Evolutionary conservation across 23 red algal species (phyloP), one percentile per base, ranked within the genome.

Genomic region (Cyanidiococcus yangmingshanensis): DNA sequence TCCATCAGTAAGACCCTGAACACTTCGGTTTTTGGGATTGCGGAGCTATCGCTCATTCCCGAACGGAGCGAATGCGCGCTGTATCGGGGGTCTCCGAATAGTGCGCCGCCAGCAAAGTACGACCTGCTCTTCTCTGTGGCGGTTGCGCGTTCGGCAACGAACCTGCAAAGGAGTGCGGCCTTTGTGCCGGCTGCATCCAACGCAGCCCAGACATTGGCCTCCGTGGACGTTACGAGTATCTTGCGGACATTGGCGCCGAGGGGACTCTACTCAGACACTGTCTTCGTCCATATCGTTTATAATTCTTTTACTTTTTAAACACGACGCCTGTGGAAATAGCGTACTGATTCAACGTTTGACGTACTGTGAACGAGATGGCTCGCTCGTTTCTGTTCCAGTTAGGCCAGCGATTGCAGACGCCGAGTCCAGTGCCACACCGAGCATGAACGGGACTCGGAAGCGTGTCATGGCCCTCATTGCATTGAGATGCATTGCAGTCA

Each of bases 31-130:
- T 35, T 35, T 7, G 63, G 21, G 27, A 35, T 7, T 2, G 63
- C 63, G 7, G 12, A 71, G 63, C 63, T 71, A 29, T 35, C 63
- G 63, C 63, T 71, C 7, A 7, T 71, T 12, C 63, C 63, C 7
- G 32, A 29, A 7, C 63, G 32, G 27, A 71, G 63, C 63, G n/a
- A 71, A 29, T 71, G 63, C 63, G 3, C 32, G 32, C 27, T 71
- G 63, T 71, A 71, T 30, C 63, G 63, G 3, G 63, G 16, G 12
- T 25, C 63, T 25, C 63, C 63, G 27, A 30, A 71, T 29, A 71
- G 63, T 35, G 63, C 63, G 12, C 63, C 63, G 32, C 63, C 63
- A 29, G n/a, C 63, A 2, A 25, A 35, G 63, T 71, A 71, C 63
- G 32, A 71, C 32, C 32, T 32, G 21, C 32, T 71, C 12, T 71